A percentile compares a stretch with the other conserved stretches of the same genome.
These are phyloP conservation scores for Phytophthora capsici DNA, from an alignment of 352 stramenopile species.

Conservation along the genomic window DNA sequence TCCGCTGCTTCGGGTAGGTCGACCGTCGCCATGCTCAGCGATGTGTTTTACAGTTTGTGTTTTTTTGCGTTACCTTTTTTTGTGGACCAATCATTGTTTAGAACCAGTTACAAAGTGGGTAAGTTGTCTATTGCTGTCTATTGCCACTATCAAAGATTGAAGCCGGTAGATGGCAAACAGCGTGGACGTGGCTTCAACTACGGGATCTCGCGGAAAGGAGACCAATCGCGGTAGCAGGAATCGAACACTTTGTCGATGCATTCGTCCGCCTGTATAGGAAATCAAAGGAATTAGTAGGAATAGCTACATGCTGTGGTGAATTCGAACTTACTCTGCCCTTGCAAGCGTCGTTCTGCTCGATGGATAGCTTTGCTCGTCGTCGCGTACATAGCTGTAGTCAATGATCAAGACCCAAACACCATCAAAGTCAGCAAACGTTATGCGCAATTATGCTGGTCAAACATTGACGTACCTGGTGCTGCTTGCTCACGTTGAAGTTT, in stretches of 20 bases:
- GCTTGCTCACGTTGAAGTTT: slow-evolving; percentile 90
- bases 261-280: slow-evolving; percentile 69
- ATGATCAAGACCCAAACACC: neutral
- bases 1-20: slow-evolving; percentile 8
- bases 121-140: slow-evolving; percentile 18
- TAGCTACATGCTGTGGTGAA: neutral
- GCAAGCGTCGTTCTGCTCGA: slow-evolving; percentile 79
- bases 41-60: too few species aligned
- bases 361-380: slow-evolving; percentile 85
- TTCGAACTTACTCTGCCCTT: slow-evolving; percentile 62
- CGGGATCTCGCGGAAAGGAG: slow-evolving; percentile 85
- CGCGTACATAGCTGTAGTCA: slow-evolving; percentile 82
- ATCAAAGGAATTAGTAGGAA: neutral
- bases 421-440: slow-evolving; percentile 1
- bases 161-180: slow-evolving; percentile 6
- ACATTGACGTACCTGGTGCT: slow-evolving; percentile 76
- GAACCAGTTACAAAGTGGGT: slow-evolving; percentile 13
- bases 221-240: slow-evolving; percentile 86
- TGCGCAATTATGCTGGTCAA: neutral
- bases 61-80: slow-evolving; percentile 9
- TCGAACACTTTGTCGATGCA: slow-evolving; percentile 88
- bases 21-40: slow-evolving; percentile 17
- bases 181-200: slow-evolving; percentile 40
- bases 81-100: slow-evolving; percentile 27
- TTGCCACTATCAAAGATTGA: slow-evolving; percentile 12